These are phyloP conservation scores for Syzygium aqueum DNA, from an alignment of 345 rosid genomes.

Conservation along the genomic window DNA sequence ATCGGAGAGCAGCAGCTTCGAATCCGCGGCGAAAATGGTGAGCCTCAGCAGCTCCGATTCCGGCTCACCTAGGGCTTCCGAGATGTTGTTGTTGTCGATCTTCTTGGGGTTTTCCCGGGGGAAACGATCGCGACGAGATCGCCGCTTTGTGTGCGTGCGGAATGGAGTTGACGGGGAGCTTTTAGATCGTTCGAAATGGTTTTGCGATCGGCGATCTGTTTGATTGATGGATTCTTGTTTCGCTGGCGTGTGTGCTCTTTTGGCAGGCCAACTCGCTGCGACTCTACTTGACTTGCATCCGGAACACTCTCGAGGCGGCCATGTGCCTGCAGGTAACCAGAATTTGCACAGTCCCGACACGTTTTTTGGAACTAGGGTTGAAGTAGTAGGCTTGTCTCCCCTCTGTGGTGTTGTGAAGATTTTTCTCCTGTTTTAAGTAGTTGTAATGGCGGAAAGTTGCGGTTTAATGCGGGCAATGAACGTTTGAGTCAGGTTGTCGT, in stretches of 20 bases:
- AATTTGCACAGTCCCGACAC: background rate
- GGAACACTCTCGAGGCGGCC: constrained; percentile 90
- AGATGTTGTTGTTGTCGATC: background rate
- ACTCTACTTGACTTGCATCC: constrained; percentile 72
- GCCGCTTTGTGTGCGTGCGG: background rate
- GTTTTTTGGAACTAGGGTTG: background rate
- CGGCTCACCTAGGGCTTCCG: background rate
- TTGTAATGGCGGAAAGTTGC: background rate
- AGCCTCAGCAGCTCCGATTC: background rate
- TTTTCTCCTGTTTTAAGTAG: accelerated
- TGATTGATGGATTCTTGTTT: background rate
- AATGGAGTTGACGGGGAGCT: background rate
- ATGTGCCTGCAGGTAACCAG: constrained; percentile 79
- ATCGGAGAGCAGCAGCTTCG: background rate
- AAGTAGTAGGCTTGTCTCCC: background rate
- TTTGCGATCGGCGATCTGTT: background rate
- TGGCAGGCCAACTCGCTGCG: constrained; percentile 64
- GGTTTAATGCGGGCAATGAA: background rate
- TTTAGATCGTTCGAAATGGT: background rate
- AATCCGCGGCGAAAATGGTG: background rate
- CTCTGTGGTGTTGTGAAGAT: background rate
- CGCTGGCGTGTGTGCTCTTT: background rate
- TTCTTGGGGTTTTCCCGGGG: background rate
- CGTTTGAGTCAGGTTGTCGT: background rate
- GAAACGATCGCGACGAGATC: background rate